Percentiles rank a stretch among this genome's conserved stretches.
These are phyloP conservation scores for Penicillium concentricum DNA, from an alignment of 2,329 filamentous ascomycete genomes.

Conservation along the genomic window DNA sequence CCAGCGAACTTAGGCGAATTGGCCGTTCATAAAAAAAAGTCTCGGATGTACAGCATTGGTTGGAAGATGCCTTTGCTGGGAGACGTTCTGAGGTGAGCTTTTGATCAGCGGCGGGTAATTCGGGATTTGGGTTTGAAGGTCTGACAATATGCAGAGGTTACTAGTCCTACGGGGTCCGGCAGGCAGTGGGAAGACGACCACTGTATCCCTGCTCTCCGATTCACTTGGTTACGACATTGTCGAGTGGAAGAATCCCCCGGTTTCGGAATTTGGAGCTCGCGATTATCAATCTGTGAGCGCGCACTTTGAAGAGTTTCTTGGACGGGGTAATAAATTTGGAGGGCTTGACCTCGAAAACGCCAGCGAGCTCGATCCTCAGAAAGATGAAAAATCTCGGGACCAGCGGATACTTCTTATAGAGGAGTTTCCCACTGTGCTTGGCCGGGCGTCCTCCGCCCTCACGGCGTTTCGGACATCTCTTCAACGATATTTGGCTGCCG, in stretches of 20 bases:
- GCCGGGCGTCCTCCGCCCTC: constrained; percentile 62
- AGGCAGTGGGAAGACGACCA: constrained; percentile 90
- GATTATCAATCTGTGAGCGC: constrained; percentile 69
- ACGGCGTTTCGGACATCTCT: constrained; percentile 73
- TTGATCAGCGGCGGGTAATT: not conserved
- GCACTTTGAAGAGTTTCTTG: constrained; percentile 91
- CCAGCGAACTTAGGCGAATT: constrained; percentile 76
- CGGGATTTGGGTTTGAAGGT: not conserved
- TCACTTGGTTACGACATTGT: constrained; percentile 74
- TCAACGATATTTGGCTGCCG: constrained; percentile 66
- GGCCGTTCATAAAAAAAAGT: constrained; percentile 95
- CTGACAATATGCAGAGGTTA: constrained; percentile 58
- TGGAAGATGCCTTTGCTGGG: constrained; percentile 70
- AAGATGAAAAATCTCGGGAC: constrained; percentile 28
- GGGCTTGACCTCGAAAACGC: constrained; percentile 57
- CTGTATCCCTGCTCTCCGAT: constrained; percentile 72
- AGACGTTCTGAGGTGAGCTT: constrained; percentile 40
- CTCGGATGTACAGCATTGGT: constrained; percentile 77
- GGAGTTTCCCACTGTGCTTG: constrained; percentile 77
- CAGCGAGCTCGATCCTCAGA: not conserved
- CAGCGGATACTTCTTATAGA: constrained; percentile 69
- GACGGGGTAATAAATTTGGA: constrained; percentile 75
- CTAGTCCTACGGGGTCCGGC: constrained; percentile 87
- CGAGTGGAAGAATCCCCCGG: constrained; percentile 86
- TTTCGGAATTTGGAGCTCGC: constrained; percentile 57